A percentile compares a stretch with the other conserved stretches of the same genome.
Evolutionary conservation across 495 filamentous ascomycete genomes (phyloP).

Genomic region (Pseudomonodictys pantanalensis): DNA sequence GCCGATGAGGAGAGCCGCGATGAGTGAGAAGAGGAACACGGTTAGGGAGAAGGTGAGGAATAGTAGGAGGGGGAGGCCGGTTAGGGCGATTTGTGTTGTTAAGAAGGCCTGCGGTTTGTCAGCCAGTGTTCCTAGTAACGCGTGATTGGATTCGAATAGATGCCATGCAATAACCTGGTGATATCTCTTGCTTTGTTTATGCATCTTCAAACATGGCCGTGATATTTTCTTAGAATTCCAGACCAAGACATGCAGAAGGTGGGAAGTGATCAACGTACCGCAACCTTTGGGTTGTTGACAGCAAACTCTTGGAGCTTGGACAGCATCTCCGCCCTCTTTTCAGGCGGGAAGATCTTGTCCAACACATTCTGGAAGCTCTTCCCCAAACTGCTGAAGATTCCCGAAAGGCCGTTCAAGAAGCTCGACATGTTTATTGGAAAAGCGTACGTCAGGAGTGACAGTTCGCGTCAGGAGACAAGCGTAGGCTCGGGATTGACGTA

Average conservation of each 20-base stretch:
- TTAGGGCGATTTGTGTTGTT: constrained; percentile 53
- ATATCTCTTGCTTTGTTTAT: no score
- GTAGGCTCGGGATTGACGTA: no score
- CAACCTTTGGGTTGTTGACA: constrained; percentile 41
- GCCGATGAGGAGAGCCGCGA: constrained; percentile 51
- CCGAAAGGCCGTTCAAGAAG: constrained; percentile 28
- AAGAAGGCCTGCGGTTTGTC: constrained; percentile 48
- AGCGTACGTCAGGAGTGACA: no score
- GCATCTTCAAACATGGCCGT: no score
- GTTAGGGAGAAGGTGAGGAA: constrained; percentile 59
- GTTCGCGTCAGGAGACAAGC: no score
- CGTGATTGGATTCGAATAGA: not conserved
- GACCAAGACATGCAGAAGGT: not conserved
- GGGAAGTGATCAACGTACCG: constrained; percentile 31
- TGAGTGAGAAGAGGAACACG: constrained; percentile 53
- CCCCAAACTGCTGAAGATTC: constrained; percentile 18
- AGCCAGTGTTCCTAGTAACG: not conserved
- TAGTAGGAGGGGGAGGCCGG: constrained; percentile 57
- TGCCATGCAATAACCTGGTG: not conserved
- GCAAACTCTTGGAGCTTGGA: constrained; percentile 38
- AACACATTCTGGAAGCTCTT: constrained; percentile 28
- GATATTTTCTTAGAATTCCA: no score
- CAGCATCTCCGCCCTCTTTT: constrained; percentile 37
- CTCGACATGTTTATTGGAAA: constrained; percentile 25
- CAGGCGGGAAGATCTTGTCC: constrained; percentile 40